These are phyloP conservation scores for Fraxinus sp. DNA, from an alignment of 305 asterid genomes.

Conservation along the genomic window DNA sequence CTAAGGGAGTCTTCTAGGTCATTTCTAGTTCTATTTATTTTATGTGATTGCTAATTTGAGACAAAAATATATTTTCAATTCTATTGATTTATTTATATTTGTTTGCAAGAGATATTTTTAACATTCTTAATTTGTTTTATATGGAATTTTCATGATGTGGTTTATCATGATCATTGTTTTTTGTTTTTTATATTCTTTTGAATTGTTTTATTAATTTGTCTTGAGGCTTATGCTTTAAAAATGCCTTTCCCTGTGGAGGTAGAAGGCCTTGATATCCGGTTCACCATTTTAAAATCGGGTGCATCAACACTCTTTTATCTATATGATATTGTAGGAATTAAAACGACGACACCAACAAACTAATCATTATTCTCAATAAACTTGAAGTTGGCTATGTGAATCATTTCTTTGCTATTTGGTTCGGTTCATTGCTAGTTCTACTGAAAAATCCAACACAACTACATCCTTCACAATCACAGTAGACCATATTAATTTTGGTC, in stretches of 20 bases:
- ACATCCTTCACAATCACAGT: neutral
- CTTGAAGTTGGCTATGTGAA: neutral
- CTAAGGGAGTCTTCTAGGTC: neutral
- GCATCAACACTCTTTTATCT: neutral
- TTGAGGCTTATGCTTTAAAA: neutral
- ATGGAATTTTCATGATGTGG: neutral
- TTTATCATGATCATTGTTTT: neutral
- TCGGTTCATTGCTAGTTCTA: neutral
- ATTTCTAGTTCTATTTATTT: neutral
- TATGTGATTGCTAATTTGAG: neutral
- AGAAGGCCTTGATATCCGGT: neutral
- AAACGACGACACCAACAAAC: neutral
- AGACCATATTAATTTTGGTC: neutral
- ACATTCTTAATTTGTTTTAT: neutral
- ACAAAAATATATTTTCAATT: neutral
- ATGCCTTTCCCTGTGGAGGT: neutral
- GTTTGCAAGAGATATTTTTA: neutral
- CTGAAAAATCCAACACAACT: neutral
- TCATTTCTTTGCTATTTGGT: neutral
- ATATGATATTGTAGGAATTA: neutral
- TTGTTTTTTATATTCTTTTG: neutral
- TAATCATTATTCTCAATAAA: neutral
- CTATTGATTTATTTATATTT: neutral
- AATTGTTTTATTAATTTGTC: neutral
- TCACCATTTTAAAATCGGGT: neutral